Base-by-base conservation (phyloP, 176 grass and related monocot species). In the Typha latifolia region DNA sequence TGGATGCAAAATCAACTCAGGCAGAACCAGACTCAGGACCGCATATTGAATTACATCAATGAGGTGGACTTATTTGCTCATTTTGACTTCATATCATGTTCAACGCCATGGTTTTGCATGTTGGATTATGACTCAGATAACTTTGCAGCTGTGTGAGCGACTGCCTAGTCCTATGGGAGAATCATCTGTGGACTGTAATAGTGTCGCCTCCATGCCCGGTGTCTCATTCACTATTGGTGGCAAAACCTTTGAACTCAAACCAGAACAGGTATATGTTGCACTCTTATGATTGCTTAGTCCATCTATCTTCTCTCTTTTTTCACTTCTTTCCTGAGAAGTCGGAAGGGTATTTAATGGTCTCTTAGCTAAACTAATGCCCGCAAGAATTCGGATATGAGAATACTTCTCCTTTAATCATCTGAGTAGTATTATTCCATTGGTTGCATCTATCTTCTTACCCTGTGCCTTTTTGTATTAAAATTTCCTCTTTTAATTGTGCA, bases 141-240 rank as follows among this genome's bases (percentile, higher is more conserved):
- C 32, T 64, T 84, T 75, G 66, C 82, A 96, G 92, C 65, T 96
- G 21, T 96, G 92, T n/a, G 85, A 91, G 14, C 51, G 71, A 49
- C 32, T 91, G 21, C 92, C 92, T 72, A 91, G 72, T 61, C 85
- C 85, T 43, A 88, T 82, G 87, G 92, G 85, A 76, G 82, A 96
- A 74, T 96, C 87, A 74, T 57, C 80, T 62, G 87, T 96, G 9
- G 82, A 91, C 51, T 91, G 92, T 57, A 32, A 6, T 66, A 81
- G 24, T 49, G 12, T 91, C 76, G 67, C 80, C 57, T 88, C 84
- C 49, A 75, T 96, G 92, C 92, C 88, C 63, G 72, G 74, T 27
- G 55, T 96, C 62, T 61, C 85, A 61, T 96, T 96, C 63, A 70
- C 85, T 8, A 96, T 96, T 22, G 88, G 88, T 18, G 92, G 80